Evolutionary conservation across 2,329 filamentous ascomycete genomes (phyloP), one percentile per base, ranked within the genome.

Genomic region (Sphaerulina vaccinii): DNA sequence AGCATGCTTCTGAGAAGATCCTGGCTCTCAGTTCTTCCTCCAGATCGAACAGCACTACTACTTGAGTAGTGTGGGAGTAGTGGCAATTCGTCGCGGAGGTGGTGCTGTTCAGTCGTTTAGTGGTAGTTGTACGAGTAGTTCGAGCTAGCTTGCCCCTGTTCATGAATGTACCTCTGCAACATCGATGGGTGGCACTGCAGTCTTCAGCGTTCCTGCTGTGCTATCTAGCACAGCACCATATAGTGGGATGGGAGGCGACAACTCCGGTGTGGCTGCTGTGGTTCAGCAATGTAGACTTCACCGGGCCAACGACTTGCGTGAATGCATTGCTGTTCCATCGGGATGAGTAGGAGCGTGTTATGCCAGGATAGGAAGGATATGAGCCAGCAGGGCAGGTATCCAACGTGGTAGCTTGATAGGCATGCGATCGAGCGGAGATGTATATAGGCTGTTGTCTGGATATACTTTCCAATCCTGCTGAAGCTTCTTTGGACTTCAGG

Each of bases 1-100:
- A 87, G 72, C 76, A 78, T 36, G 83, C 83, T 7, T 77, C 77
- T 3, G 73, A 74, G 58, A 77, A 70, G 59, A 79, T 80, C 54
- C 60, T 81, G 15, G 74, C 73, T 15, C 60, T 78, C 11, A 27
- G 35, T 7, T 24, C 33, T 39, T 38, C 40, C 5, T 32, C 22
- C 8, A 51, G 38, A 16, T 18, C 36, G 22, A 49, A 49, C 23
- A 40, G 36, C 45, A 48, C 45, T 23, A 23, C 16, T 24, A 9
- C 32, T 5, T n/a, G 16, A 2, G 15, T 15, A 15, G 23, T 11
- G 18, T 19, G 16, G 18, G 10, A 13, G 18, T 13, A 19, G n/a
- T 24, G 15, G 22, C 24, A 10, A 6, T 27, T 27, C 24, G 24
- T 6, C 10, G 24, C 10, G 24, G 10, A 27, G 6, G 5, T 6